These are phyloP conservation scores for Fusarium piperis DNA, from an alignment of 2,329 filamentous ascomycete genomes.

Conservation along the genomic window DNA sequence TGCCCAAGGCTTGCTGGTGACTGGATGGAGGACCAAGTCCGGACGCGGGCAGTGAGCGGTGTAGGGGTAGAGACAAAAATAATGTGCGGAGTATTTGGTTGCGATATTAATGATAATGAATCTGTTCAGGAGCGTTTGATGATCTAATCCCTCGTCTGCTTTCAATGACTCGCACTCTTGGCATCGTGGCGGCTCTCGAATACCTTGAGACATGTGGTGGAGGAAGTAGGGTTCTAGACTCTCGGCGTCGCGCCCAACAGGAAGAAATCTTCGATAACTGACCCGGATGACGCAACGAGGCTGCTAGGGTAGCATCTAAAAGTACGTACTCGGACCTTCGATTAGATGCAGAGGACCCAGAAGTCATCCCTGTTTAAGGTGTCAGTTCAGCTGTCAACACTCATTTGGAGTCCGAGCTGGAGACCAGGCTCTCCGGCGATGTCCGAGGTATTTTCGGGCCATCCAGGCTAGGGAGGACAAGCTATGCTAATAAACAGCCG, in stretches of 20 bases:
- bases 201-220: slow-evolving; percentile 14
- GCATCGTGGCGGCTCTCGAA: not conserved
- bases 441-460: not conserved
- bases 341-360: slow-evolving; percentile 3
- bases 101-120: slow-evolving; percentile 6
- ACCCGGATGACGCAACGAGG: slow-evolving; percentile 12
- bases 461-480: not conserved
- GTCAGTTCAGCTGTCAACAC: slow-evolving; percentile 15
- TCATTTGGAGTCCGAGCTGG: slow-evolving; percentile 1
- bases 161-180: slow-evolving; percentile 4
- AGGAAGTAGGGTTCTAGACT: slow-evolving; percentile 7
- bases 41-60: slow-evolving; percentile 14
- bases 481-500: not conserved
- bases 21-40: not conserved
- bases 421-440: not conserved
- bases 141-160: not conserved
- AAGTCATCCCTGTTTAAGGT: not conserved
- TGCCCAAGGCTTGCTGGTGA: slow-evolving; percentile 1
- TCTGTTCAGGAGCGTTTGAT: not conserved
- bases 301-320: not conserved
- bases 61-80: not conserved
- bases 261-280: slow-evolving; percentile 12
- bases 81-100: not conserved
- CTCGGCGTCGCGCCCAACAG: not conserved
- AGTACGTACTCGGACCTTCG: slow-evolving; percentile 1